Conservation (phyloP, 306 rosid species). For the Leucaena leucocephala region DNA sequence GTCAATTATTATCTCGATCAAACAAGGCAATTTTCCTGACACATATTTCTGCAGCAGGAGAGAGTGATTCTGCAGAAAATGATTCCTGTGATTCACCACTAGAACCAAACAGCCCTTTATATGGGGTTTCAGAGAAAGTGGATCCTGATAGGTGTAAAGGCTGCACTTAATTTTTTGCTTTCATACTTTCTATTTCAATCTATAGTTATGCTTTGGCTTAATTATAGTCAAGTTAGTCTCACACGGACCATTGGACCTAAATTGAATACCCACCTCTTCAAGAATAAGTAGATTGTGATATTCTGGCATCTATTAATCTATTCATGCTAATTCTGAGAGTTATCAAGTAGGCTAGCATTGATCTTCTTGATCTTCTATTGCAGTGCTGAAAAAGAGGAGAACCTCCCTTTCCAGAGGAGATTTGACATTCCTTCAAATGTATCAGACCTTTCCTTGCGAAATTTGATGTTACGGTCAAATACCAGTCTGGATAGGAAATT, state of each 20-base stretch:
- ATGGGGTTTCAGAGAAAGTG: conserved; percentile 81
- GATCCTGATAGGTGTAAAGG: conserved; percentile 62
- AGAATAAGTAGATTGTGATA: not conserved
- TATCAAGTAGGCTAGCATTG: conserved; percentile 21
- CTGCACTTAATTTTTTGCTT: conserved; percentile 19
- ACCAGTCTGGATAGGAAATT: conserved; percentile 67
- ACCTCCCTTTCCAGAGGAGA: conserved; percentile 67
- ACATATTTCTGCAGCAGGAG: conserved; percentile 92
- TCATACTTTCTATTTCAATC: conserved; percentile 19
- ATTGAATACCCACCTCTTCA: not conserved
- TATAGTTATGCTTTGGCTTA: conserved; percentile 27
- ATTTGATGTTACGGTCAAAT: conserved; percentile 76
- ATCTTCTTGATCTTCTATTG: conserved; percentile 34
- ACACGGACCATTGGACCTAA: not conserved
- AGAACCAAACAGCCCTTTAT: conserved; percentile 97
- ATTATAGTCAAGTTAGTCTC: not conserved
- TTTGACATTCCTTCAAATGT: conserved; percentile 70
- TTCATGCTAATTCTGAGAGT: not conserved
- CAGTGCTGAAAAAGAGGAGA: conserved; percentile 82
- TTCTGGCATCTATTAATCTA: not conserved
- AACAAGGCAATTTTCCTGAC: conserved; percentile 88
- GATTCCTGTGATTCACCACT: conserved; percentile 95
- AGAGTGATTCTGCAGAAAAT: conserved; percentile 98
- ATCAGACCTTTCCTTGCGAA: conserved; percentile 69
- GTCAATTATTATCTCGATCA: conserved; percentile 79